These are phyloP conservation scores for Neospermospora avenae DNA, from an alignment of 2,329 filamentous ascomycete species.

Conservation along the genomic window DNA sequence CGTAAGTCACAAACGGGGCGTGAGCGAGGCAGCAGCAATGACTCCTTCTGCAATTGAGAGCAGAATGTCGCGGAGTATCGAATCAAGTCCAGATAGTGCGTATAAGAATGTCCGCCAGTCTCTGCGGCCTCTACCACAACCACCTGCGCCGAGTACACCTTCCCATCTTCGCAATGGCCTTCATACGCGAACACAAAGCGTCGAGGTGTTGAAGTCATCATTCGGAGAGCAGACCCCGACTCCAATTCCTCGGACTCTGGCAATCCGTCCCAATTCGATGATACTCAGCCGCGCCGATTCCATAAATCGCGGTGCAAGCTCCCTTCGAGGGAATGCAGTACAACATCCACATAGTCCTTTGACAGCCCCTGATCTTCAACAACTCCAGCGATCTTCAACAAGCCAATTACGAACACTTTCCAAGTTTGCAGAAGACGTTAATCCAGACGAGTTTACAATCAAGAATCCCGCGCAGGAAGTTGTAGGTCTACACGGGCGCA, in stretches of 20 bases:
- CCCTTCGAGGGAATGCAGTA: slow-evolving; percentile 30
- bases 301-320: slow-evolving; percentile 31
- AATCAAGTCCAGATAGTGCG: slow-evolving; percentile 55
- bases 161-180: slow-evolving; percentile 33
- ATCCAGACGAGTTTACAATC: slow-evolving; percentile 77
- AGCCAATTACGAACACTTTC: slow-evolving; percentile 86
- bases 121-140: slow-evolving; percentile 69
- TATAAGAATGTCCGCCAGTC: slow-evolving; percentile 74
- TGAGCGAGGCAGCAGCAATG: slow-evolving; percentile 66
- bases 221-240: slow-evolving; percentile 34
- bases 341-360: slow-evolving; percentile 44
- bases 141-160: slow-evolving; percentile 50
- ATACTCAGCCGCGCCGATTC: slow-evolving; percentile 57
- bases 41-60: slow-evolving; percentile 47
- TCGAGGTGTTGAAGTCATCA: slow-evolving; percentile 57
- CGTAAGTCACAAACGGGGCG: slow-evolving; percentile 66
- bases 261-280: slow-evolving; percentile 56
- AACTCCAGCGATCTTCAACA: slow-evolving; percentile 83
- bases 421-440: slow-evolving; percentile 71
- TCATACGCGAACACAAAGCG: slow-evolving; percentile 48
- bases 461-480: slow-evolving; percentile 79
- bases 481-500: slow-evolving; percentile 77
- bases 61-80: slow-evolving; percentile 40
- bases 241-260: slow-evolving; percentile 12
- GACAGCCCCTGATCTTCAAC: slow-evolving; percentile 70